Evolutionary conservation across 768 basidiomycete species (phyloP), one percentile per base, ranked within the genome.

Genomic region (Cystobasidium onofrii): DNA sequence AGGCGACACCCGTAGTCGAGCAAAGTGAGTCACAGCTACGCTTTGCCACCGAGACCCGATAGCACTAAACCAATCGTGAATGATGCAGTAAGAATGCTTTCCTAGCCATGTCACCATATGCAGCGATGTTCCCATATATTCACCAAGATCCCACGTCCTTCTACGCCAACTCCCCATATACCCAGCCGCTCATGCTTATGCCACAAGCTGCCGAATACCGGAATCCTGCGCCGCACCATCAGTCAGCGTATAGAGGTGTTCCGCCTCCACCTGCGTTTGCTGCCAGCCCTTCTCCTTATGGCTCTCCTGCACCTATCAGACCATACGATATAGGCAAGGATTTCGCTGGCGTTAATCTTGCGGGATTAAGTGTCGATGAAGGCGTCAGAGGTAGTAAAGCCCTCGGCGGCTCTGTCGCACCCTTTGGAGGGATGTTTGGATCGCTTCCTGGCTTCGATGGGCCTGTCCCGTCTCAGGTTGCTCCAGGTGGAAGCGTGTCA

Each of bases 131-230:
- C 55, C 78, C 78, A 12, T 79, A 79, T 69, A 76, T 78, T 33
- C 76, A 78, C 4, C 78, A 79, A 75, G 76, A 78, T 69, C 76
- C 76, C 7, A 76, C 74, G 20, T 75, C 74, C 12, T 61, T 79
- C 74, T 79, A 77, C 69, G 75, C 77, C 3, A 61, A 74, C n/a
- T 79, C 78, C 27, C 77, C 78, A n/a, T 79, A 79, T 75, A 76
- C 76, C 46, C 72, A 75, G 67, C 77, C 78, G 57, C 74, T 79
- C 33, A 74, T 79, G 61, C 76, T 78, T 73, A 75, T 79, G 20
- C 78, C 78, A 9, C 54, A 25, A 17, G n/a, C 54, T 7, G 46
- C 54, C 34, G 67, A 46, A 43, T 50, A 61, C 13, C 73, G 44
- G 1, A 43, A 67, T 50, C 44, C 65, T 25, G 23, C 65, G 10